phyloP scores from a whole-genome alignment of 352 stramenopile species.

The Phytophthora citrophthora region DNA sequence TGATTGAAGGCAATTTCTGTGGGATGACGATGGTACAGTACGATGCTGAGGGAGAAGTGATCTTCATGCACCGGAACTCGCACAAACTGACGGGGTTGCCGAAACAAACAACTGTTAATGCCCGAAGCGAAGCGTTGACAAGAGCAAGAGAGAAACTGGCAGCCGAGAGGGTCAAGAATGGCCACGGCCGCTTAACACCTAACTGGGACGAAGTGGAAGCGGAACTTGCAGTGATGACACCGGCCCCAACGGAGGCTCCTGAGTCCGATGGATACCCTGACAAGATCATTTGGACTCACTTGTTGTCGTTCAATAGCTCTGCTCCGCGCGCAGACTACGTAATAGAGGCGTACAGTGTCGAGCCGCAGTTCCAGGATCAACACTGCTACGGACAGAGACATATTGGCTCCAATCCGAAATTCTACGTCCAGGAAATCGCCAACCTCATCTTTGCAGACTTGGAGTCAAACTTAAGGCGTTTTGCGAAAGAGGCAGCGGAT shows the following conservation, averaged over 20 bases:
- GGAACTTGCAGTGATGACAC: constrained; percentile 18
- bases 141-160: constrained; percentile 24
- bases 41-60: constrained; percentile 38
- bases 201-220: constrained; percentile 25
- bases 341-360: constrained; percentile 56
- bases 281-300: constrained; percentile 65
- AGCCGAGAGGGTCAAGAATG: constrained; percentile 3
- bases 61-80: constrained; percentile 66
- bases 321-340: constrained; percentile 40
- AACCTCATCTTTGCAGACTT: constrained; percentile 32
- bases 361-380: constrained; percentile 45
- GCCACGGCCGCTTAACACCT: constrained; percentile 13
- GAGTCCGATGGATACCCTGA: constrained; percentile 39
- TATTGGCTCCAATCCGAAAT: constrained; percentile 39
- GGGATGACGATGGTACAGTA: constrained; percentile 62
- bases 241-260: background rate
- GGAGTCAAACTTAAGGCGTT: constrained; percentile 33
- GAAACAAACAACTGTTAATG: background rate
- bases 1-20: constrained; percentile 47
- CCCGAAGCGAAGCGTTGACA: constrained; percentile 7
- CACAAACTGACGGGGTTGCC: constrained; percentile 41
- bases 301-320: constrained; percentile 63
- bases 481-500: constrained; percentile 33
- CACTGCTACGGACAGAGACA: constrained; percentile 60
- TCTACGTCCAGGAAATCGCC: constrained; percentile 33